phyloP scores from a whole-genome alignment of 352 stramenopile genomes.

The Phytophthora sp. region DNA sequence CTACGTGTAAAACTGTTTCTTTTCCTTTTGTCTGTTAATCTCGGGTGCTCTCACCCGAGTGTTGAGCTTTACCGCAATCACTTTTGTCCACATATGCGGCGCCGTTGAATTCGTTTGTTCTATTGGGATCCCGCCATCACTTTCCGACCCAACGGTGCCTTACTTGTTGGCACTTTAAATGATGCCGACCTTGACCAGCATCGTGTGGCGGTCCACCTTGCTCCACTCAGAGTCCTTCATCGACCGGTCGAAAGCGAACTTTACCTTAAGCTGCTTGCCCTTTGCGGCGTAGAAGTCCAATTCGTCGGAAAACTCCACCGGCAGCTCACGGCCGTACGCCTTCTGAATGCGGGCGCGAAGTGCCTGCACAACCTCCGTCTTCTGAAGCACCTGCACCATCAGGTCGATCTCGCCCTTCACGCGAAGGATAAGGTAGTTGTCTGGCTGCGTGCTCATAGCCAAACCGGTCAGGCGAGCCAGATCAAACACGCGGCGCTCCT shows the following conservation, averaged over 20 bases:
- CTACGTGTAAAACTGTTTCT: constrained; percentile 25
- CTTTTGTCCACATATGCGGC: neutral
- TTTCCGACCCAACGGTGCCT: constrained; percentile 2
- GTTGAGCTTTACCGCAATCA: constrained; percentile 12
- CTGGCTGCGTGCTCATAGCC: constrained; percentile 76
- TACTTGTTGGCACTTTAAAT: constrained; percentile 44
- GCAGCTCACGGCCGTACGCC: constrained; percentile 57
- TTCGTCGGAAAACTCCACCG: constrained; percentile 68
- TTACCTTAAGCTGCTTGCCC: constrained; percentile 67
- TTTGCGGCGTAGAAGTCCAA: constrained; percentile 79
- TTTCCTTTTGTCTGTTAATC: constrained; percentile 18
- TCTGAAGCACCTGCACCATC: constrained; percentile 73
- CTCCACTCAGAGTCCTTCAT: constrained; percentile 62
- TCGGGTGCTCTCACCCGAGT: constrained; percentile 8
- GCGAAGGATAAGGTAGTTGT: constrained; percentile 84
- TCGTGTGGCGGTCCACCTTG: constrained; percentile 77
- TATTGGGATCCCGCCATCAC: constrained; percentile 15
- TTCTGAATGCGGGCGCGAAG: constrained; percentile 71
- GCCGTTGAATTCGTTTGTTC: neutral
- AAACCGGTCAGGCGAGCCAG: constrained; percentile 62
- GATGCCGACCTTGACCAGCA: constrained; percentile 76
- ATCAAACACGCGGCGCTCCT: constrained; percentile 78
- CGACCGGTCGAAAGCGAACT: constrained; percentile 72
- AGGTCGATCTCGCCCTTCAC: constrained; percentile 80
- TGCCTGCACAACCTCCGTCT: constrained; percentile 83